phyloP scores from a whole-genome alignment of 257 asterid genomes.

The Echites panduratus region DNA sequence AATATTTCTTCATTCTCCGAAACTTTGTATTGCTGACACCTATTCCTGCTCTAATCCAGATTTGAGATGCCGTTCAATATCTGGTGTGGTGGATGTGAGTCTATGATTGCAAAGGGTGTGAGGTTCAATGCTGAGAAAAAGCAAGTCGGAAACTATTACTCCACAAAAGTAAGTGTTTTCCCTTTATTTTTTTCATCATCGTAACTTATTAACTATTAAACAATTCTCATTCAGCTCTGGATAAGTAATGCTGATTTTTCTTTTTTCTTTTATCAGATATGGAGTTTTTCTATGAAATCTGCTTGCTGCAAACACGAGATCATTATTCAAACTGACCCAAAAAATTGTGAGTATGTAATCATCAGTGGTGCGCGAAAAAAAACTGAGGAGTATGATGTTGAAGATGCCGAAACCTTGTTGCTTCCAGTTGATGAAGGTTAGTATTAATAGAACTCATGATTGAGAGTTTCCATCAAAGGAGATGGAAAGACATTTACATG shows the following conservation, averaged over 20 bases:
- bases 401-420: conserved; percentile 85
- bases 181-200: not conserved
- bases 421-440: conserved; percentile 82
- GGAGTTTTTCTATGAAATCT: conserved; percentile 94
- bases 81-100: conserved; percentile 99
- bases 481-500: no score
- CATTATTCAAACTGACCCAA: conserved; percentile 89
- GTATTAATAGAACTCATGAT: conserved; percentile 6
- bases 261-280: conserved; percentile 48
- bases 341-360: conserved; percentile 71
- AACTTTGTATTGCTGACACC: not conserved
- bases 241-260: conserved; percentile 3
- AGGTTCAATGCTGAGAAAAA: conserved; percentile 97
- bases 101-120: conserved; percentile 99
- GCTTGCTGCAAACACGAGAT: conserved; percentile 95
- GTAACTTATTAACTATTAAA: not conserved
- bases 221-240: not conserved
- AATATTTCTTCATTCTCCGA: not conserved
- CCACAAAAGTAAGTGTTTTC: conserved; percentile 61
- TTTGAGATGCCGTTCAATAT: conserved; percentile 93
- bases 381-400: conserved; percentile 83
- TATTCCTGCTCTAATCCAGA: conserved; percentile 30
- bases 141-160: conserved; percentile 95
- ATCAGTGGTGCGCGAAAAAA: conserved; percentile 77
- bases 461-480: not conserved